phyloP scores from a whole-genome alignment of 1,284 basidiomycete species.

The Limonomyces culmigenus region DNA sequence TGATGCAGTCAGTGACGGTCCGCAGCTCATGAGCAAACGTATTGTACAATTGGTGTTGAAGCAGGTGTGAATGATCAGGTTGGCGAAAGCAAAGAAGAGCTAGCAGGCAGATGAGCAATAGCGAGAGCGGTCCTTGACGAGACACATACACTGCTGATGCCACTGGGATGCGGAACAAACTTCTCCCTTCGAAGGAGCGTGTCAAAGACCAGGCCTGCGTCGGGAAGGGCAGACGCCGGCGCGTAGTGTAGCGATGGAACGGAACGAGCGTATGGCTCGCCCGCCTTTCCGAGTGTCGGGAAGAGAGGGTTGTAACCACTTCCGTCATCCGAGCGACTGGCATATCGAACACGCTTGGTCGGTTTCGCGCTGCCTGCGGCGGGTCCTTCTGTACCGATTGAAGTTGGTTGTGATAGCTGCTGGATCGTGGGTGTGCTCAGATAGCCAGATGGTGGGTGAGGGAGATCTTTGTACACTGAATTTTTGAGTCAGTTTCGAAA shows the following conservation, averaged over 20 bases:
- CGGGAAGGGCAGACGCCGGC: slow-evolving; percentile 36
- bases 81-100: slow-evolving; percentile 65
- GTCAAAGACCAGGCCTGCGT: slow-evolving; percentile 58
- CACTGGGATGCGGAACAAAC: slow-evolving; percentile 21
- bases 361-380: neutral
- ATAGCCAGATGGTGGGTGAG: slow-evolving; percentile 59
- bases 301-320: slow-evolving; percentile 54
- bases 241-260: slow-evolving; percentile 35
- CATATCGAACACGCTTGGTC: slow-evolving; percentile 15
- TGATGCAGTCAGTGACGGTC: too few species aligned
- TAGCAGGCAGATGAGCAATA: neutral
- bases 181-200: slow-evolving; percentile 41
- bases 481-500: neutral
- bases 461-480: slow-evolving; percentile 59
- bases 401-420: slow-evolving; percentile 3
- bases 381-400: neutral
- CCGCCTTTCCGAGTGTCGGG: slow-evolving; percentile 61
- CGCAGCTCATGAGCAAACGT: too few species aligned
- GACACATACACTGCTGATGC: slow-evolving; percentile 31
- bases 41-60: slow-evolving; percentile 59
- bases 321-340: slow-evolving; percentile 59
- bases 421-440: slow-evolving; percentile 19
- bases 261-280: slow-evolving; percentile 57
- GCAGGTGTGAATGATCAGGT: slow-evolving; percentile 58
- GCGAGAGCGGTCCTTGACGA: too few species aligned